phyloP scores from a whole-genome alignment of 2,329 filamentous ascomycete species.

The Aplosporella prunicola region DNA sequence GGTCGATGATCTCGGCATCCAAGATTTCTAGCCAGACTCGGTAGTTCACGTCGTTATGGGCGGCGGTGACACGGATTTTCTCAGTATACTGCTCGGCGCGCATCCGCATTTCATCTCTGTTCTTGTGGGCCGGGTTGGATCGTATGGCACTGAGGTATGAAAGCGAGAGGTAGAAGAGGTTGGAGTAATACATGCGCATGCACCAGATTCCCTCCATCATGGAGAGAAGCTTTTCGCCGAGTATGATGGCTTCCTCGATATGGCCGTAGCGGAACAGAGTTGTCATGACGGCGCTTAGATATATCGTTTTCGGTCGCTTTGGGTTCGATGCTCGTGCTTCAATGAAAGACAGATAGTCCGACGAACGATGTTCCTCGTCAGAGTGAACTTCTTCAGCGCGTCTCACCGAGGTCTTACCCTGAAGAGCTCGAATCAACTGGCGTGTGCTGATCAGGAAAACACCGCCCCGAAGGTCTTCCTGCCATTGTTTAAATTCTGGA shows the following conservation, averaged over 20 bases:
- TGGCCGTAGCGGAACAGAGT: conserved; percentile 36
- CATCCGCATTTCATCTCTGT: conserved; percentile 41
- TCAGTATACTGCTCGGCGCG: conserved; percentile 48
- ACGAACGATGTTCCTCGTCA: conserved; percentile 56
- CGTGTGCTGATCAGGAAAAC: conserved; percentile 56
- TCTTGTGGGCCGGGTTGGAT: conserved; percentile 25
- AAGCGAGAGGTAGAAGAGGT: conserved; percentile 35
- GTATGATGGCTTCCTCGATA: conserved; percentile 30
- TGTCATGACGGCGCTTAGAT: conserved; percentile 47
- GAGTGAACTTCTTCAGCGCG: conserved; percentile 51
- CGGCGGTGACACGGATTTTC: conserved; percentile 55
- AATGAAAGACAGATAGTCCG: conserved; percentile 45
- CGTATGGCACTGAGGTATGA: conserved; percentile 31
- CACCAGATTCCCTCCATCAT: conserved; percentile 36
- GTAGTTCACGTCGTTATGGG: conserved; percentile 62
- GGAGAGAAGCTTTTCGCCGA: conserved; percentile 33
- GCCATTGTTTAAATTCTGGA: conserved; percentile 65
- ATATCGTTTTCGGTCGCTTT: conserved; percentile 56
- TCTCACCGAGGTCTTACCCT: conserved; percentile 57
- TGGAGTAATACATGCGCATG: conserved; percentile 34
- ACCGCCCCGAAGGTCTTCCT: conserved; percentile 60
- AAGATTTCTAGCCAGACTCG: conserved; percentile 58
- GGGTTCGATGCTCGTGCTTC: conserved; percentile 45
- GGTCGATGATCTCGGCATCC: conserved; percentile 58
- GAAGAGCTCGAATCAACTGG: conserved; percentile 59